These are phyloP conservation scores for Starmerella bombi DNA, from an alignment of 805 yeast species.

Conservation along the genomic window DNA sequence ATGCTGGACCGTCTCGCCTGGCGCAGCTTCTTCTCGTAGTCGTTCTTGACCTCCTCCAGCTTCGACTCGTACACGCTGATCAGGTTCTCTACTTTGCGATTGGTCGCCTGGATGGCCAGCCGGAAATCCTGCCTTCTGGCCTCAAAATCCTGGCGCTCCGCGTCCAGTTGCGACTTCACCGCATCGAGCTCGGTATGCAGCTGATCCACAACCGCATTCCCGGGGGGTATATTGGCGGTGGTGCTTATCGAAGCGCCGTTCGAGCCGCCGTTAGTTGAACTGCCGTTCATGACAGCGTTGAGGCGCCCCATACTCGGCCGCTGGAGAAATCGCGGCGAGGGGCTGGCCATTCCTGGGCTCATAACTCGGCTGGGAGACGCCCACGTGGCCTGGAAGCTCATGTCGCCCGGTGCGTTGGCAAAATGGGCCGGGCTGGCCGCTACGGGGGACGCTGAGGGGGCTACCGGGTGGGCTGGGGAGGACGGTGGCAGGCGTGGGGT, in stretches of 20 bases:
- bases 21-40: slow-evolving; percentile 19
- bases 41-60: slow-evolving; percentile 16
- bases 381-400: background rate
- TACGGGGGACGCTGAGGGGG: background rate
- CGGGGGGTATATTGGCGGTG: background rate
- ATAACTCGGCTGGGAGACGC: background rate
- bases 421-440: too few relatives aligned
- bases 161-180: slow-evolving; percentile 23
- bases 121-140: slow-evolving; percentile 26
- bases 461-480: too few relatives aligned
- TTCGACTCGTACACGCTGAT: slow-evolving; percentile 19
- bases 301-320: slow-evolving; percentile 3
- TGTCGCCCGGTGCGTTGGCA: background rate
- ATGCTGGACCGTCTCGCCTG: slow-evolving; percentile 17
- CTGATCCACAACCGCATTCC: background rate
- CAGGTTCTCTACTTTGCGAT: slow-evolving; percentile 21
- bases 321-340: slow-evolving; percentile 22
- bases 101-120: slow-evolving; percentile 16
- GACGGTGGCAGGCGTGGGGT: slow-evolving; percentile 1
- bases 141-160: slow-evolving; percentile 24
- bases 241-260: too few relatives aligned
- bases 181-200: slow-evolving; percentile 22
- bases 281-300: too few relatives aligned
- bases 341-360: background rate
- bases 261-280: too few relatives aligned